phyloP scores from a whole-genome alignment of 2,329 filamentous ascomycete species.

The Cyphellophora europaea region DNA sequence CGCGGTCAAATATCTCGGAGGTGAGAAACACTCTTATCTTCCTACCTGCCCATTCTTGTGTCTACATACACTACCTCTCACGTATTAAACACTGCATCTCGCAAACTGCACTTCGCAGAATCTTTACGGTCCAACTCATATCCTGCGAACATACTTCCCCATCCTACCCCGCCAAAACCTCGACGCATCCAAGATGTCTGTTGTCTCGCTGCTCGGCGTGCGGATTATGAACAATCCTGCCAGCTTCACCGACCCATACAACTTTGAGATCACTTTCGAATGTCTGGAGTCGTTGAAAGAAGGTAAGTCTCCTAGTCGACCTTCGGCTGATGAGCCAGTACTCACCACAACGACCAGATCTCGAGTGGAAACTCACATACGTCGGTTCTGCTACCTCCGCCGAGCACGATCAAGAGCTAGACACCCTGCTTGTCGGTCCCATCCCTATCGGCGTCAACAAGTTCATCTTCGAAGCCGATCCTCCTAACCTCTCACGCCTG shows the following conservation, averaged over 20 bases:
- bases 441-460: constrained; percentile 98
- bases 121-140: too few relatives aligned
- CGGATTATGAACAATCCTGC: constrained; percentile 96
- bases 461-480: constrained; percentile 92
- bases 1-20: too few relatives aligned
- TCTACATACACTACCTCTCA: too few relatives aligned
- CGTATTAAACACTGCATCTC: too few relatives aligned
- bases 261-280: constrained; percentile 98
- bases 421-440: constrained; percentile 92
- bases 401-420: constrained; percentile 96
- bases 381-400: constrained; percentile 96
- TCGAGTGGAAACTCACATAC: constrained; percentile 99
- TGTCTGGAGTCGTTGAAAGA: constrained; percentile 92
- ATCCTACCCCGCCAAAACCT: too few relatives aligned
- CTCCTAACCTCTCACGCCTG: constrained; percentile 82
- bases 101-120: too few relatives aligned
- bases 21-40: too few relatives aligned
- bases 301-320: constrained; percentile 46
- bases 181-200: constrained; percentile 62
- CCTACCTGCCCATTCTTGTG: too few relatives aligned
- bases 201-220: constrained; percentile 91
- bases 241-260: constrained; percentile 82
- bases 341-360: constrained; percentile 60
- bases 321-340: too few relatives aligned
- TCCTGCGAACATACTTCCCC: too few relatives aligned